Conservation (phyloP, 2,329 filamentous ascomycete genomes). For the Penicillium paneum region DNA sequence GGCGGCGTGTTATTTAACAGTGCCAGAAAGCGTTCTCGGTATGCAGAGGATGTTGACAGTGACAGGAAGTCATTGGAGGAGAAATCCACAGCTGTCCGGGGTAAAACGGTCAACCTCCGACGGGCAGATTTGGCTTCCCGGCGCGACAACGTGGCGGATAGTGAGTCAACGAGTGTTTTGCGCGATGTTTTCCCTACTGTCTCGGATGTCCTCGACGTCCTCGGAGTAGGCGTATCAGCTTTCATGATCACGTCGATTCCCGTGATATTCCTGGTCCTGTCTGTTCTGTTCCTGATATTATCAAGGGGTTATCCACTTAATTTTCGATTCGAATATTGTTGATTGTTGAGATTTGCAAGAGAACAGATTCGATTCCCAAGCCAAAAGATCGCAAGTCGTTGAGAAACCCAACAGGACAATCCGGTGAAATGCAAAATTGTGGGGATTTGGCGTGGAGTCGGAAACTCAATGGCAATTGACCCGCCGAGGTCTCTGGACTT, state of each 20-base stretch:
- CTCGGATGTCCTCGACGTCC: background rate
- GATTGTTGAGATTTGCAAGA: background rate
- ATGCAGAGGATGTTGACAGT: slow-evolving; percentile 47
- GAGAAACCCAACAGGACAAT: slow-evolving; percentile 6
- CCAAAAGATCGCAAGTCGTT: background rate
- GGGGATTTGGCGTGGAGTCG: slow-evolving; percentile 8
- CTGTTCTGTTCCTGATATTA: too few relatives aligned
- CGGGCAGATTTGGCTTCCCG: slow-evolving; percentile 46
- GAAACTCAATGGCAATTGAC: slow-evolving; percentile 2
- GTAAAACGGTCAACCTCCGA: slow-evolving; percentile 47
- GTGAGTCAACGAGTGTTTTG: slow-evolving; percentile 27
- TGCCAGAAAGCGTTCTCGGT: slow-evolving; percentile 50
- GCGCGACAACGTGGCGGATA: slow-evolving; percentile 35
- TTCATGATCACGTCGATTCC: background rate
- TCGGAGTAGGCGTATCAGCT: background rate
- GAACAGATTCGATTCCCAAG: background rate
- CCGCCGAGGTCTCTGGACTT: slow-evolving; percentile 1
- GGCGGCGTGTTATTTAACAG: slow-evolving; percentile 43
- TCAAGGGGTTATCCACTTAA: background rate
- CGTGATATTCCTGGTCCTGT: background rate
- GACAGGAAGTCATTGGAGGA: slow-evolving; percentile 66
- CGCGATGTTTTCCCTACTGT: background rate
- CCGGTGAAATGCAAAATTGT: background rate
- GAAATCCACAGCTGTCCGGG: slow-evolving; percentile 52
- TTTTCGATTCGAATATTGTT: background rate